A percentile compares a stretch with the other conserved stretches of the same genome.
These are phyloP conservation scores for Populus ilicifolia DNA, from an alignment of 345 rosid genomes.

Conservation along the genomic window DNA sequence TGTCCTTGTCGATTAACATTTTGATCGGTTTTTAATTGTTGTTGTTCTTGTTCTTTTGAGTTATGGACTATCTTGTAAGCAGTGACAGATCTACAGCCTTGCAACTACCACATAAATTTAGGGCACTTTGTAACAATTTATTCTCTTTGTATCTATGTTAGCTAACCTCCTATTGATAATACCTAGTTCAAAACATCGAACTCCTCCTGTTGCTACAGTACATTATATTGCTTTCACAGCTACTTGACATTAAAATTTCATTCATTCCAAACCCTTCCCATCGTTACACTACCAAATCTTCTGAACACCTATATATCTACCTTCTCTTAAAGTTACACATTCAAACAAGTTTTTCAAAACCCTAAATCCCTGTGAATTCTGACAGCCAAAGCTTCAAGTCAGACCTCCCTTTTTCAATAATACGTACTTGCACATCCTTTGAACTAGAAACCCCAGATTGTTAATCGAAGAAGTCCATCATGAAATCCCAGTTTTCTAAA, in stretches of 20 bases:
- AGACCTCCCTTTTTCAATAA: background rate
- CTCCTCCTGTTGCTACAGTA: too few species aligned
- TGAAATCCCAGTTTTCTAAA: background rate
- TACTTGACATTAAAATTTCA: too few species aligned
- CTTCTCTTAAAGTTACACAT: background rate
- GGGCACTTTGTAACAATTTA: too few species aligned
- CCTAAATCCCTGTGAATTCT: background rate
- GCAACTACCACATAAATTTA: too few species aligned
- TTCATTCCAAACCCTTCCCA: too few species aligned
- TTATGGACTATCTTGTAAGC: background rate
- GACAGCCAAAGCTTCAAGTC: background rate
- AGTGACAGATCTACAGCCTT: background rate
- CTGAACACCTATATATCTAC: background rate
- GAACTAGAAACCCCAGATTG: background rate
- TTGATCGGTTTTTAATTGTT: background rate
- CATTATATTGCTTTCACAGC: too few species aligned
- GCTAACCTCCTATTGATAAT: too few species aligned
- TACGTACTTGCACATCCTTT: background rate
- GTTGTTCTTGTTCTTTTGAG: background rate
- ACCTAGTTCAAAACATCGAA: too few species aligned
- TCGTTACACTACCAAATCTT: background rate
- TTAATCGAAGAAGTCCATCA: background rate
- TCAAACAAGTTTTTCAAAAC: background rate
- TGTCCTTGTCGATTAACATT: background rate
- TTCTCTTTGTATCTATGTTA: too few species aligned